These are phyloP conservation scores for Clitoria ternatea DNA, from an alignment of 306 rosid species.

Conservation along the genomic window DNA sequence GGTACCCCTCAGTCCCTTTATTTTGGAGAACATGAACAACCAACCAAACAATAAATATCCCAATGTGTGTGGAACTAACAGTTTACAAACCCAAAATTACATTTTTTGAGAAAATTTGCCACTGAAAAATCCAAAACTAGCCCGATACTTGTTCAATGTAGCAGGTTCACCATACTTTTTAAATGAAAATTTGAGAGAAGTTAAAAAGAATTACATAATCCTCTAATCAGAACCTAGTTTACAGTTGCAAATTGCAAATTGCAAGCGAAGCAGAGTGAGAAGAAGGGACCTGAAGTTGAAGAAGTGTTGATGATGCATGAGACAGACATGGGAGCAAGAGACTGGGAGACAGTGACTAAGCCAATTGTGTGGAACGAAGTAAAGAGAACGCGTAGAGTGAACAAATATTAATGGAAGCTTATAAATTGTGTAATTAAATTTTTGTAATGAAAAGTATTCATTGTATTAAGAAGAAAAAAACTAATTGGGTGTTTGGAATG, in stretches of 20 bases:
- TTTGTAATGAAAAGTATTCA: too few species aligned
- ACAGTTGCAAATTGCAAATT: too few species aligned
- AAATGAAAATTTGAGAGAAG: neutral
- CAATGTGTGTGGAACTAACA: neutral
- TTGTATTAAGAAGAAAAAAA: too few species aligned
- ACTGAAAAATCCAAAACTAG: neutral
- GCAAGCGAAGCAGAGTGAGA: too few species aligned
- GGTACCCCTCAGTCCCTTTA: neutral
- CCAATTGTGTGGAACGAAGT: neutral
- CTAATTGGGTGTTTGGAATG: too few species aligned
- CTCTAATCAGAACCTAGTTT: neutral
- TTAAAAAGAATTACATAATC: neutral
- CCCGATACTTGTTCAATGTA: neutral
- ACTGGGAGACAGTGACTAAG: neutral
- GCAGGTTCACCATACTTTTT: neutral
- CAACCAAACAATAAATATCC: neutral
- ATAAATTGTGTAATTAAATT: too few species aligned
- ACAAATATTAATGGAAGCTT: too few species aligned
- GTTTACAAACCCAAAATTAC: neutral
- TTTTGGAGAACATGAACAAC: neutral
- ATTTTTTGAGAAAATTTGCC: neutral
- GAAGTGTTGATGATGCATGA: constrained; percentile 18
- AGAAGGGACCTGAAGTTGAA: constrained; percentile 33
- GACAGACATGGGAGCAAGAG: constrained; percentile 30
- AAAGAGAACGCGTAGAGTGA: too few species aligned